phyloP scores from a whole-genome alignment of 1,139 yeast genomes.

The Debaryomyces subglobosus region DNA sequence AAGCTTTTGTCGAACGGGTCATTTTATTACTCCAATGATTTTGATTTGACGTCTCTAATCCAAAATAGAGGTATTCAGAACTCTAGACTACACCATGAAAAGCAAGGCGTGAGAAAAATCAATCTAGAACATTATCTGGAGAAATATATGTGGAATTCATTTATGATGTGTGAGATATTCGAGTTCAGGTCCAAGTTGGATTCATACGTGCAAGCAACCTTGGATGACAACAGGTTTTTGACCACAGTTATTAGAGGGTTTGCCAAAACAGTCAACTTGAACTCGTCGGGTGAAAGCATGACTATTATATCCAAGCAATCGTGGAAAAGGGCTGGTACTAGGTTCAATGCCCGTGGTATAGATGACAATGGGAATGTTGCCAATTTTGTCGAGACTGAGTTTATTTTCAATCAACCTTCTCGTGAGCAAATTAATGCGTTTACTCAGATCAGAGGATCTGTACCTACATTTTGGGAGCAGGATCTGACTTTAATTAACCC shows the following conservation, averaged over 20 bases:
- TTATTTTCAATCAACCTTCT: constrained; percentile 58
- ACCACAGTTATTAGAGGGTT: constrained; percentile 95
- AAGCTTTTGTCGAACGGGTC: constrained; percentile 85
- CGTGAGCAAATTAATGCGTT: constrained; percentile 64
- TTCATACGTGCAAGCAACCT: constrained; percentile 51
- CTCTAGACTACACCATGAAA: constrained; percentile 32
- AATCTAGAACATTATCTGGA: constrained; percentile 61
- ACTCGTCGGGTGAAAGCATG: constrained; percentile 56
- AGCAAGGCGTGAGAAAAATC: constrained; percentile 18
- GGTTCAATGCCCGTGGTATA: constrained; percentile 91
- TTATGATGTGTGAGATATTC: constrained; percentile 82
- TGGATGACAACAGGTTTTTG: constrained; percentile 78
- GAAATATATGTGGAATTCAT: constrained; percentile 96
- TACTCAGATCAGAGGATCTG: constrained; percentile 89
- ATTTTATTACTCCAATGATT: constrained; percentile 88
- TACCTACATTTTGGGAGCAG: constrained; percentile 98
- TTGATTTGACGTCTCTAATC: constrained; percentile 82
- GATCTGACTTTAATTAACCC: constrained; percentile 83
- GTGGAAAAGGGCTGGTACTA: constrained; percentile 95
- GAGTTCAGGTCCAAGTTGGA: constrained; percentile 74
- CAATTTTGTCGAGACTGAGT: constrained; percentile 93
- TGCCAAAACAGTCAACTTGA: constrained; percentile 74
- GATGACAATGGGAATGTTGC: constrained; percentile 85
- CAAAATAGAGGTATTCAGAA: constrained; percentile 67
- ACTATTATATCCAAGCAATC: constrained; percentile 91